phyloP scores from a whole-genome alignment of 2,329 filamentous ascomycete species.

The Hymenoscyphus linearis region DNA sequence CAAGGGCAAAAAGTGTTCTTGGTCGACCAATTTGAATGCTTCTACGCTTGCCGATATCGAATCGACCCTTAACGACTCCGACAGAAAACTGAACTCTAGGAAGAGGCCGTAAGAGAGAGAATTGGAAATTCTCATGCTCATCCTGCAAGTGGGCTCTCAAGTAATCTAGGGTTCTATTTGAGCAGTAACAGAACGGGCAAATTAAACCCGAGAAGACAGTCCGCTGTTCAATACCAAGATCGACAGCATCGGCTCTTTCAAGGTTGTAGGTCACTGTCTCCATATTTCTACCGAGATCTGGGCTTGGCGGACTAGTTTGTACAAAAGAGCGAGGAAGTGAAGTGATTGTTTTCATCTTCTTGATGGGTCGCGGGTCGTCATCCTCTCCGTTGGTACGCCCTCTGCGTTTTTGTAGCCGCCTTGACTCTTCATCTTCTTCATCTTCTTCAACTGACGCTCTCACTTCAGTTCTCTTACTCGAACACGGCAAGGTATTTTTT shows the following conservation, averaged over 20 bases:
- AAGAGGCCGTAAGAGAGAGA: conserved; percentile 18
- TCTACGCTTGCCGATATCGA: conserved; percentile 31
- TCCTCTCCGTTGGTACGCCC: conserved; percentile 5
- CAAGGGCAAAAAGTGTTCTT: conserved; percentile 41
- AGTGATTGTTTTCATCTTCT: background rate
- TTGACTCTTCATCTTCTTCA: conserved; percentile 17
- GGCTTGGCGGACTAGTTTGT: background rate
- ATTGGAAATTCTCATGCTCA: conserved; percentile 24
- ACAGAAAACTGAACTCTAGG: conserved; percentile 41
- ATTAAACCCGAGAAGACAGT: conserved; percentile 18
- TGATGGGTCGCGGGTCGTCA: background rate
- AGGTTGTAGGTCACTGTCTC: conserved; percentile 24
- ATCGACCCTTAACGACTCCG: conserved; percentile 18
- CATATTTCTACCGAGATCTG: conserved; percentile 17
- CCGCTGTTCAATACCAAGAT: conserved; percentile 19
- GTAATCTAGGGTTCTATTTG: conserved; percentile 14
- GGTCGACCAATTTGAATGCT: conserved; percentile 41
- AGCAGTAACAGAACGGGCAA: conserved; percentile 25
- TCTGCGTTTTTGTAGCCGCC: conserved; percentile 23
- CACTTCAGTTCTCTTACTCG: background rate
- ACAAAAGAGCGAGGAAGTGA: background rate
- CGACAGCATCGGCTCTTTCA: conserved; percentile 20
- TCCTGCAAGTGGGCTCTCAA: conserved; percentile 25
- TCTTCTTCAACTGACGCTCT: conserved; percentile 18
- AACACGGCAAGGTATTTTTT: background rate